These are phyloP conservation scores for Cutaneotrichosporon mucoides DNA, from an alignment of 1,284 basidiomycete genomes.

Conservation along the genomic window DNA sequence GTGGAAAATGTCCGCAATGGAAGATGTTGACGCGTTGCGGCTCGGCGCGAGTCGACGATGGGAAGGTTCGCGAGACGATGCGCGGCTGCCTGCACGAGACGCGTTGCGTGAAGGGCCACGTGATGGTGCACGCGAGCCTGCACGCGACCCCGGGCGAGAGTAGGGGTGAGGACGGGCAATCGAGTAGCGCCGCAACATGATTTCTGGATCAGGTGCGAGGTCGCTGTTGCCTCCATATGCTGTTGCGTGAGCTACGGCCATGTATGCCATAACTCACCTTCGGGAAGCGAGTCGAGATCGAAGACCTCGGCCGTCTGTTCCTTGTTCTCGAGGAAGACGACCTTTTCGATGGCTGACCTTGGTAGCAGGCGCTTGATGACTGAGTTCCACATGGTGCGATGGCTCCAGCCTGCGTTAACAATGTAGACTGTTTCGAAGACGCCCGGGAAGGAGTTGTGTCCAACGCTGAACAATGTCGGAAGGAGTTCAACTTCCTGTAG, in stretches of 20 bases:
- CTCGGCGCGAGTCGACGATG: background rate
- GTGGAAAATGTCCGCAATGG: conserved; percentile 47
- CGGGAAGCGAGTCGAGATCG: conserved; percentile 33
- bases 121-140: conserved; percentile 6
- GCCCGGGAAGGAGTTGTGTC: conserved; percentile 47
- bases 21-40: conserved; percentile 21
- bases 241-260: too few relatives aligned
- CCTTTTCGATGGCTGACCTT: conserved; percentile 50
- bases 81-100: conserved; percentile 2
- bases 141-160: conserved; percentile 15
- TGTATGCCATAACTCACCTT: conserved; percentile 16
- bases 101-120: background rate
- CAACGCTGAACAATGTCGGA: conserved; percentile 41
- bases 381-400: conserved; percentile 51
- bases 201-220: conserved; percentile 21
- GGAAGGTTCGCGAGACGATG: background rate
- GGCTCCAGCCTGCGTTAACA: conserved; percentile 54
- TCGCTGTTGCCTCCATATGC: conserved; percentile 31
- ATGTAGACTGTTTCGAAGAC: conserved; percentile 49
- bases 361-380: conserved; percentile 52
- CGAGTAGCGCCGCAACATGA: conserved; percentile 30
- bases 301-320: conserved; percentile 31
- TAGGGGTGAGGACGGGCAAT: conserved; percentile 14
- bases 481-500: conserved; percentile 47
- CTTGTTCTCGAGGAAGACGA: conserved; percentile 46